Evolutionary conservation across 2,329 filamentous ascomycete species (phyloP).

Genomic region (Trichoderma semiorbis): DNA sequence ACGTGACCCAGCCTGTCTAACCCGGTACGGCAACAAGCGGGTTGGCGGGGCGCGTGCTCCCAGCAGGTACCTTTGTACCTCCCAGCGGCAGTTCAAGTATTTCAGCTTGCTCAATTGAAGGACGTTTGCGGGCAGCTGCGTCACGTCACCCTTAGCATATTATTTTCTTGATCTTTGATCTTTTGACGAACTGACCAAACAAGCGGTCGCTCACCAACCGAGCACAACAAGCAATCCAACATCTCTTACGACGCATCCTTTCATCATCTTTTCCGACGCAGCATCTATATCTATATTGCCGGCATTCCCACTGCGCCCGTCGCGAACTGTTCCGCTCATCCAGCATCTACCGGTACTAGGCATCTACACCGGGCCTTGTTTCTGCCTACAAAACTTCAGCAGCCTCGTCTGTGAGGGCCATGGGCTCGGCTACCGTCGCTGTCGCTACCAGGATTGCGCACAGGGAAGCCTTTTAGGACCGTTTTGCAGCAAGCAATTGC

Average conservation of each 20-base stretch:
- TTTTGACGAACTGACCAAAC: background rate
- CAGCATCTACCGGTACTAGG: background rate
- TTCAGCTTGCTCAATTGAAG: conserved; percentile 17
- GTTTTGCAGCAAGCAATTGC: conserved; percentile 17
- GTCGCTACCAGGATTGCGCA: conserved; percentile 31
- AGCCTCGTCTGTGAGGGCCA: conserved; percentile 29
- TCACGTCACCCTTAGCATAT: conserved; percentile 15
- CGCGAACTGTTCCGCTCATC: background rate
- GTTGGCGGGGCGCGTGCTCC: background rate
- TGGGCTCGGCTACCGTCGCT: conserved; percentile 31
- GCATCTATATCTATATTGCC: background rate
- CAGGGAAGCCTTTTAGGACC: conserved; percentile 30
- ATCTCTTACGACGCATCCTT: background rate
- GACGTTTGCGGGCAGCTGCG: conserved; percentile 19
- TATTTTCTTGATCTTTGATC: background rate
- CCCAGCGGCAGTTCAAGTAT: background rate
- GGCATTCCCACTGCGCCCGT: background rate
- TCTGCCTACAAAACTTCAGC: background rate
- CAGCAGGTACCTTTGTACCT: background rate
- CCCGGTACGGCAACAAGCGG: background rate
- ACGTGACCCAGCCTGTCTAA: background rate
- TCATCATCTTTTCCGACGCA: background rate
- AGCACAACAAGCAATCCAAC: background rate
- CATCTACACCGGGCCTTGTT: background rate
- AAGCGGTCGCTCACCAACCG: background rate